A percentile compares a stretch with the other conserved stretches of the same genome.
These are phyloP conservation scores for Fusarium buxicola DNA, from an alignment of 2,329 filamentous ascomycete genomes.

Conservation along the genomic window DNA sequence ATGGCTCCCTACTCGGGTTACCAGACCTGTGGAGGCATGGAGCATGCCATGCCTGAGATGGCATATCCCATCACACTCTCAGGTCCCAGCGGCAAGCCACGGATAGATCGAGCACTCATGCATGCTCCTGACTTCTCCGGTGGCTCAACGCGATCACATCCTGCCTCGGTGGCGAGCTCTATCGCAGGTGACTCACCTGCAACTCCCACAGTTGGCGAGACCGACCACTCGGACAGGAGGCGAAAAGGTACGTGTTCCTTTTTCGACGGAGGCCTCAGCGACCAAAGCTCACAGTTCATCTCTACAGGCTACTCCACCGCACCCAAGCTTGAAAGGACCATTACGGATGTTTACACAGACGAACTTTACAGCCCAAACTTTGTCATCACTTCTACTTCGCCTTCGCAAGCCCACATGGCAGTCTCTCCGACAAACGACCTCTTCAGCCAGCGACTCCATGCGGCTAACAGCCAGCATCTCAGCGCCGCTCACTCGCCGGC, in stretches of 20 bases:
- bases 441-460: constrained; percentile 81
- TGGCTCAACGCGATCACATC: constrained; percentile 59
- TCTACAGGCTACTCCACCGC: constrained; percentile 63
- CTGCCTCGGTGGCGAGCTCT: constrained; percentile 68
- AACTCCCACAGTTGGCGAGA: constrained; percentile 64
- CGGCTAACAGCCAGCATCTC: constrained; percentile 80
- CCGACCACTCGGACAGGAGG: constrained; percentile 61
- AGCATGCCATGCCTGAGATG: constrained; percentile 53
- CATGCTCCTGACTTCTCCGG: constrained; percentile 60
- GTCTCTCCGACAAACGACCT: constrained; percentile 67
- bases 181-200: constrained; percentile 69
- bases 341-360: constrained; percentile 86
- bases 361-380: constrained; percentile 83
- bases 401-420: constrained; percentile 58
- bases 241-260: constrained; percentile 63
- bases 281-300: constrained; percentile 68
- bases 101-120: constrained; percentile 56
- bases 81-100: constrained; percentile 51
- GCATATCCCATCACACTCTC: constrained; percentile 56
- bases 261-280: constrained; percentile 7
- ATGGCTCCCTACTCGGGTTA: constrained; percentile 59
- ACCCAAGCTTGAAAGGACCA: constrained; percentile 85
- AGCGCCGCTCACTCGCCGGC: constrained; percentile 66
- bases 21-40: constrained; percentile 50
- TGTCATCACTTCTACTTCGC: constrained; percentile 67